Conservation (phyloP, 192 early-diverging fungal genomes). For the Haplosporangium gracile region DNA sequence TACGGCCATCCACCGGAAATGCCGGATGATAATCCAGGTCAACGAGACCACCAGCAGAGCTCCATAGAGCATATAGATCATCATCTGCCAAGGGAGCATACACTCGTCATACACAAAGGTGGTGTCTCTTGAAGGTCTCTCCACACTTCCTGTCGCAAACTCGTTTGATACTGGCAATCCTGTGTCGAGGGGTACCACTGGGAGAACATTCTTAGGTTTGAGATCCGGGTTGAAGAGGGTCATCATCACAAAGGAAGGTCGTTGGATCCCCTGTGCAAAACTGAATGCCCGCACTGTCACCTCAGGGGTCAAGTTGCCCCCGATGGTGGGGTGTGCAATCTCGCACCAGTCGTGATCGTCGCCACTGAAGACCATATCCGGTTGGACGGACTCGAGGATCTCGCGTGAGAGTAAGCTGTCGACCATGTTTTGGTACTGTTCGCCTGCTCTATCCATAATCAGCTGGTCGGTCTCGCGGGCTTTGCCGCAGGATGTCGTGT, state of each 20-base stretch:
- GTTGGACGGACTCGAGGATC: conserved; percentile 73
- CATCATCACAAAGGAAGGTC: conserved; percentile 65
- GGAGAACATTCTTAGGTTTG: conserved; percentile 4
- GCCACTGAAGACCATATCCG: conserved; percentile 84
- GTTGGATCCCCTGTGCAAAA: conserved; percentile 74
- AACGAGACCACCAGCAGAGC: conserved; percentile 23
- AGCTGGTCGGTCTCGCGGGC: conserved; percentile 61
- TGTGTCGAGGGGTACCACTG: conserved; percentile 41
- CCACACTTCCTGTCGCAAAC: not conserved
- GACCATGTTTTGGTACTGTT: conserved; percentile 94
- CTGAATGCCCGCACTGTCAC: conserved; percentile 76
- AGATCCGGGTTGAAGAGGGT: conserved; percentile 31
- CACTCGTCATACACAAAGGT: conserved; percentile 66
- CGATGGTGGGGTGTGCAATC: conserved; percentile 57
- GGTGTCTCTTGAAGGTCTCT: conserved; percentile 12
- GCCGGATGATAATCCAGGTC: conserved; percentile 36
- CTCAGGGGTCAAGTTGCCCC: conserved; percentile 20
- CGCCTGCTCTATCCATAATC: conserved; percentile 75
- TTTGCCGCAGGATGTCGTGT: conserved; percentile 78
- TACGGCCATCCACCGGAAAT: conserved; percentile 26
- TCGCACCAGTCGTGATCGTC: conserved; percentile 97
- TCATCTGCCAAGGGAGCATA: conserved; percentile 76
- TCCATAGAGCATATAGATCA: conserved; percentile 61
- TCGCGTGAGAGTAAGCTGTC: conserved; percentile 62
- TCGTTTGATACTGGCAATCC: conserved; percentile 67